Base-by-base conservation (phyloP, 495 filamentous ascomycete genomes). In the Hapsidospora chrysogenum region DNA sequence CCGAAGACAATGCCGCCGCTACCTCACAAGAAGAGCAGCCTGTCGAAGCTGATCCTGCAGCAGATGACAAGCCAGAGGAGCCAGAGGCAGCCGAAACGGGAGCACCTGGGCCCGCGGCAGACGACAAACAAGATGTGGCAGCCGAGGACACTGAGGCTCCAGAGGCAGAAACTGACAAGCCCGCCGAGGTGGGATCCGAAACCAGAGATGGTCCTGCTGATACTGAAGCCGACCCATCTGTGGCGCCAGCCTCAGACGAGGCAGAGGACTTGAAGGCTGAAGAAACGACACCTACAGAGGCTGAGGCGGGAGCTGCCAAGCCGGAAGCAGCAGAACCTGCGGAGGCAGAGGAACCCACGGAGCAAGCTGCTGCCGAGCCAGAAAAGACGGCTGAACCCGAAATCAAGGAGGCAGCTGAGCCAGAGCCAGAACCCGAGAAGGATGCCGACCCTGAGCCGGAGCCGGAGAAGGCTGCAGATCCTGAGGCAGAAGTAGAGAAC, bases 161-260 rank as follows among this genome's bases (percentile, higher is more conserved):
- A 13, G 22, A 36, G 33, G 20, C 17, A 16, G 33, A 23, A 23
- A 25, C 33, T 36, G 19, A 36, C 15, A 21, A 33, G 1, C n/a
- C 22, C 2, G 33, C 22, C 7, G 33, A 15, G 18, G 13, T 15
- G 7, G 11, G 33, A 36, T 9, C 16, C 17, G 20, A 36, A 23
- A 5, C 21, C 33, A 11, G 21, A 9, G 33, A 36, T n/a, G 33
- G 27, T 20, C 3, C 33, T 36, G 8, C 33, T 36, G 19, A 14
- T 23, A 27, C 33, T 5, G 21, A 36, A 36, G 33, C 29, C 6
- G 29, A 3, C 20, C 19, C 13, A 3, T 2, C 19, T 8, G 19
- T 13, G 25, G 33, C 22, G 33, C 19, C 22, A 7, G 18, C 9
- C 3, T 22, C 33, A 10, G 21, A 22, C 6, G 33, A 35, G 7